Conservation (phyloP, 169 alveolate species). For the Pseudocohnilembus persalinus region DNA sequence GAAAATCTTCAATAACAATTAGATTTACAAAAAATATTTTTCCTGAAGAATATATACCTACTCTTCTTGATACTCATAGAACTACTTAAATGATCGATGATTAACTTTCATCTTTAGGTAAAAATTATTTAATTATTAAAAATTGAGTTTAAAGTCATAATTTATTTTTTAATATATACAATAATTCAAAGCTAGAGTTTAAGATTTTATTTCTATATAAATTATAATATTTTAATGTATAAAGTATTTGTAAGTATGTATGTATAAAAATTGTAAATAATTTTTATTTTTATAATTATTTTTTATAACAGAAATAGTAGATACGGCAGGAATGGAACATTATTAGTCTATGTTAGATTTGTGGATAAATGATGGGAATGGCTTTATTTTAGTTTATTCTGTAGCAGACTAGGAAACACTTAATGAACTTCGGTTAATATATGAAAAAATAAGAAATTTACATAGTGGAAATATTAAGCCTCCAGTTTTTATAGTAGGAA, state of each 20-base stretch:
- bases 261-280: no score
- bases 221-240: no score
- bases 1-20: conserved; percentile 45
- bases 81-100: background rate
- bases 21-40: conserved; percentile 30
- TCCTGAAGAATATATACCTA: conserved; percentile 45
- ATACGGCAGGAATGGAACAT: conserved; percentile 57
- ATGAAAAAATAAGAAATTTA: no score
- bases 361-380: conserved; percentile 29
- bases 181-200: no score
- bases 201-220: no score
- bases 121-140: no score
- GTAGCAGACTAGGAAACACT: conserved; percentile 33
- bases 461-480: background rate
- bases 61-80: conserved; percentile 37
- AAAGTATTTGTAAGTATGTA: no score
- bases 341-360: conserved; percentile 33
- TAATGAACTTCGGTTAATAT: background rate
- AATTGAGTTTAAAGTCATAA: background rate
- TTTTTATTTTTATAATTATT: background rate
- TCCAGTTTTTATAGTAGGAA: conserved; percentile 1
- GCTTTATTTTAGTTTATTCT: conserved; percentile 33
- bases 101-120: background rate
- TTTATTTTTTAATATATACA: no score
- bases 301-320: conserved; percentile 29